Conservation (phyloP, 805 yeast species). For the Wickerhamomyces kurtzmanii region DNA sequence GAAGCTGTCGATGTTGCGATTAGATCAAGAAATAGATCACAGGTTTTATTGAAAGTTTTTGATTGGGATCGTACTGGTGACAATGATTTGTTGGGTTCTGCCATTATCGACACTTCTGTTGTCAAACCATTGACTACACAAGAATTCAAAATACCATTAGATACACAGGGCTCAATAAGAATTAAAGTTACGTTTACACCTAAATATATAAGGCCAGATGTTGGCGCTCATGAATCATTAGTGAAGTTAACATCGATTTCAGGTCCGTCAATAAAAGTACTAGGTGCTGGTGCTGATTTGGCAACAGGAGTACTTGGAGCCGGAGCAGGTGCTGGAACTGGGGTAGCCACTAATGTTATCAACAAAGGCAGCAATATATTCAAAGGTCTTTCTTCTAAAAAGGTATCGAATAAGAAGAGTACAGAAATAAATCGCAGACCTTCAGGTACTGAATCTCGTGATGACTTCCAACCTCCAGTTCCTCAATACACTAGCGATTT, state of each 20-base stretch:
- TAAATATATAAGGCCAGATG: constrained; percentile 55
- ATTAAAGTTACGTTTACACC: constrained; percentile 49
- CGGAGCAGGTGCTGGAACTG: constrained; percentile 34
- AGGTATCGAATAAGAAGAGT: constrained; percentile 1
- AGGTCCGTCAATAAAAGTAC: constrained; percentile 38
- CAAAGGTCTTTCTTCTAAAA: constrained; percentile 1
- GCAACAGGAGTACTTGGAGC: constrained; percentile 32
- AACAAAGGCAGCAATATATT: neutral
- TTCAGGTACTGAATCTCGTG: neutral
- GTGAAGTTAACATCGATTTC: constrained; percentile 28
- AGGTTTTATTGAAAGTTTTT: constrained; percentile 37
- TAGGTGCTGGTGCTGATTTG: constrained; percentile 28
- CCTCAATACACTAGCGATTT: constrained; percentile 23
- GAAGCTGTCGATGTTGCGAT: constrained; percentile 51
- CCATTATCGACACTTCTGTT: constrained; percentile 35
- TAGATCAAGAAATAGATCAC: constrained; percentile 49
- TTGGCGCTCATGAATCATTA: constrained; percentile 32
- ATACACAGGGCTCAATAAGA: constrained; percentile 58
- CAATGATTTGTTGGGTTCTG: constrained; percentile 50
- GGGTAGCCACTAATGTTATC: constrained; percentile 35
- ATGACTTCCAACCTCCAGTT: constrained; percentile 7
- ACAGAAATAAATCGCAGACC: neutral
- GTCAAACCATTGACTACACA: constrained; percentile 36
- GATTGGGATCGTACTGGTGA: constrained; percentile 80
- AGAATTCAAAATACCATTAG: constrained; percentile 37